These are phyloP conservation scores for Colletotrichum sp. DNA, from an alignment of 2,329 filamentous ascomycete genomes.

Conservation along the genomic window DNA sequence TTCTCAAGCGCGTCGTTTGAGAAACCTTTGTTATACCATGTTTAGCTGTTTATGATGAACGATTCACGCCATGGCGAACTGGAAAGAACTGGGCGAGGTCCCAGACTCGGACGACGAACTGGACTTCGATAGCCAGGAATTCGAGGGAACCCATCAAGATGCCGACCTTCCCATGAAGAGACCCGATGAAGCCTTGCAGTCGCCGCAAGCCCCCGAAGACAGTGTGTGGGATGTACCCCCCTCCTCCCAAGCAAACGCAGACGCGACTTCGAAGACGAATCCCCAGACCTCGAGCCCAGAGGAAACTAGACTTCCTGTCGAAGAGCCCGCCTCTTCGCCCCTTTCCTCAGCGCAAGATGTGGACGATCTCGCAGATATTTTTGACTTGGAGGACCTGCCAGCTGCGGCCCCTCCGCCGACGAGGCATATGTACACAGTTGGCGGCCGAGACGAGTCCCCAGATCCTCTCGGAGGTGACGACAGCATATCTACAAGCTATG, in stretches of 20 bases:
- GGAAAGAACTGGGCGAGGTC: conserved; percentile 56
- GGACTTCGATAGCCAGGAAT: conserved; percentile 42
- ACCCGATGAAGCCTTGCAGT: background rate
- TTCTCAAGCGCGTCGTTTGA: background rate
- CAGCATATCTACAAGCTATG: conserved; percentile 42
- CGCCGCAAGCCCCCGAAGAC: conserved; percentile 21
- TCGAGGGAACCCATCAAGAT: background rate
- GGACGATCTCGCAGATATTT: conserved; percentile 26
- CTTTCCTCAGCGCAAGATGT: conserved; percentile 38
- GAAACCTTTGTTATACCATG: background rate
- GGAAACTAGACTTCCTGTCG: background rate
- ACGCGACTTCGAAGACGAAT: background rate
- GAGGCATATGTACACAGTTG: background rate
- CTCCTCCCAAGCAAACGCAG: conserved; percentile 26
- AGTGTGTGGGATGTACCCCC: conserved; percentile 41
- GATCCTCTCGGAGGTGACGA: conserved; percentile 29
- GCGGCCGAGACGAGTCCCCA: background rate
- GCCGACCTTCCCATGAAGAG: background rate
- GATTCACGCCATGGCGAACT: conserved; percentile 44
- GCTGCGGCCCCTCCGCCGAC: background rate
- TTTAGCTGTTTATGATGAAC: conserved; percentile 20
- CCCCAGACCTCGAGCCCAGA: background rate
- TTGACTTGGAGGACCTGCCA: background rate
- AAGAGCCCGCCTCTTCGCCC: conserved; percentile 34
- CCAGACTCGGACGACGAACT: conserved; percentile 57